A percentile compares a stretch with the other conserved stretches of the same genome.
Evolutionary conservation across 1,139 yeast species (phyloP).

Genomic region (Pichia sp.): DNA sequence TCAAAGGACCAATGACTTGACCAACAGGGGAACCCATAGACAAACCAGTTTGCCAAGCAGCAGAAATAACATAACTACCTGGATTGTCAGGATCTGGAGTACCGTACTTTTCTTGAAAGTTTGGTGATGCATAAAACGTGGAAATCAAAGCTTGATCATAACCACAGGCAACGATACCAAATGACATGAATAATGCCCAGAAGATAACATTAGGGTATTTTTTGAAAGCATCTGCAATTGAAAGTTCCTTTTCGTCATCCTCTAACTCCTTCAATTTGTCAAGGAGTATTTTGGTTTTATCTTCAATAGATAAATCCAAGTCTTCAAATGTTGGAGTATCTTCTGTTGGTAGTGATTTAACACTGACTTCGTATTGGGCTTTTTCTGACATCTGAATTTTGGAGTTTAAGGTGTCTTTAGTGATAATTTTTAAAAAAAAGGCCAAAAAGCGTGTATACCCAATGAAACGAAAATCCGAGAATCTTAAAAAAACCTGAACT

Average conservation of each 20-base stretch:
- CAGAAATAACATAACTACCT: conserved; percentile 1
- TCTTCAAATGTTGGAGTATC: too few relatives aligned
- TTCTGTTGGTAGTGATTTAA: too few relatives aligned
- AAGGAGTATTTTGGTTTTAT: too few relatives aligned
- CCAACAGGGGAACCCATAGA: conserved; percentile 4
- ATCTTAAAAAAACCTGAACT: too few relatives aligned
- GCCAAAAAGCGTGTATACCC: too few relatives aligned
- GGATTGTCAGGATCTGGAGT: neutral
- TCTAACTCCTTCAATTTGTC: too few relatives aligned
- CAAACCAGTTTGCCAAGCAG: conserved; percentile 4
- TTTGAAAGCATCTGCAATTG: neutral
- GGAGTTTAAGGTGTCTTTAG: too few relatives aligned
- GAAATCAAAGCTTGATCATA: conserved; percentile 2
- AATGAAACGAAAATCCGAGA: too few relatives aligned
- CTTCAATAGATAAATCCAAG: too few relatives aligned
- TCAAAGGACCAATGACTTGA: conserved; percentile 2
- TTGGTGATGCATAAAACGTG: conserved; percentile 2
- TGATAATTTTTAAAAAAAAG: too few relatives aligned
- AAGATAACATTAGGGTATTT: neutral
- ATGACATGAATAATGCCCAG: neutral
- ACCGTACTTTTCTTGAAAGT: conserved; percentile 1
- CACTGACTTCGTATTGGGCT: too few relatives aligned
- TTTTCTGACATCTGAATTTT: neutral
- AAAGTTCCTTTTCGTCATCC: neutral
- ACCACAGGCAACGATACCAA: conserved; percentile 1